Evolutionary conservation across 352 stramenopile genomes (phyloP), one percentile per base, ranked within the genome.

Genomic region (Pythium guiyangense): DNA sequence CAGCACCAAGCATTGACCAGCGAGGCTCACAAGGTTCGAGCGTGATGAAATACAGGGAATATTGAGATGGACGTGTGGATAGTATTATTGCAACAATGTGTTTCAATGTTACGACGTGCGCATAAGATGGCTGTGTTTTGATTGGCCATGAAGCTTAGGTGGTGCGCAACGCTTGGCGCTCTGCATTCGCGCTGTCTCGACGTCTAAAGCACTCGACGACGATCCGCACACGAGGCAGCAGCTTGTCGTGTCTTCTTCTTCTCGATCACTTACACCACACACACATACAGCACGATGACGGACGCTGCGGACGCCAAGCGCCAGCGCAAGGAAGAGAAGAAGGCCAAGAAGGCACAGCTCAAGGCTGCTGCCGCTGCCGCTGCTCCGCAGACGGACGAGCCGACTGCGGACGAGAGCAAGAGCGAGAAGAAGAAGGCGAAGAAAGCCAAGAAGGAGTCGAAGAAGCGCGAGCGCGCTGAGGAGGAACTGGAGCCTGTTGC

Each of bases 361-460:
- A n/a, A n/a, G 67, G 52, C 50, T 5, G 64, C 77, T 56, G 77
- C 31, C 75, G 64, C 73, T 74, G 62, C 52, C 54, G 67, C 70
- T 20, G 64, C 60, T 26, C 64, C 64, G 25, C 74, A 84, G 57
- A 59, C 67, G 29, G 43, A 45, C 2, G 60, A 67, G 56, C 57
- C 54, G 39, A 63, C 44, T 46, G 34, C 29, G 20, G 25, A 43
- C 5, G 56, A 46, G 2, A 53, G n/a, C 34, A 54, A n/a, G n/a
- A 37, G 22, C 29, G 62, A 74, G 52, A 59, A 66, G 35, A 80
- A 70, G 57, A 76, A 60, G 52, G 52, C 40, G 47, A 68, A 73
- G 45, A 76, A 77, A 56, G 67, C 40, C 49, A 68, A 73, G 45
- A 76, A 77, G 58, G 67, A 80, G 52, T 53, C 53, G 49, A 75